These are phyloP conservation scores for Hygrocybe coccinea DNA, from an alignment of 768 basidiomycete species.

Conservation along the genomic window DNA sequence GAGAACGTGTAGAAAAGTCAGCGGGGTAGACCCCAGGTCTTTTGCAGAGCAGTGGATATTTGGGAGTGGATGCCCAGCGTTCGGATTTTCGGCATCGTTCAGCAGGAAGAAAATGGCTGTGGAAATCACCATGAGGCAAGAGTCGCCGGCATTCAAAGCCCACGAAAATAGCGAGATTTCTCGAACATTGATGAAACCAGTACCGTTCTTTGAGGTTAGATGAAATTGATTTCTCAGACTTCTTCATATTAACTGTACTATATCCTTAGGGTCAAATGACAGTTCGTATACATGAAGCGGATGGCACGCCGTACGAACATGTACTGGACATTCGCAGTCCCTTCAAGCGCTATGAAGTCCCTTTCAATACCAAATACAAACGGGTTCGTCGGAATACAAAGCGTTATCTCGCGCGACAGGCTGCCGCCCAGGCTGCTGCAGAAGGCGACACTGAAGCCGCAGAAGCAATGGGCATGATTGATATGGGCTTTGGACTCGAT, in stretches of 20 bases:
- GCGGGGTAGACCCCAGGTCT: constrained; percentile 80
- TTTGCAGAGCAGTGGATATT: constrained; percentile 99
- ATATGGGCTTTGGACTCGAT: constrained; percentile 89
- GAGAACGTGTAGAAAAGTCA: constrained; percentile 87
- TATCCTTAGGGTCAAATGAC: constrained; percentile 87
- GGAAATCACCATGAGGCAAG: constrained; percentile 91
- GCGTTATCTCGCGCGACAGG: constrained; percentile 89
- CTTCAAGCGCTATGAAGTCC: constrained; percentile 94
- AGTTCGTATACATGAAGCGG: constrained; percentile 96
- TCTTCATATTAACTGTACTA: constrained; percentile 1
- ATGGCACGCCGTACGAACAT: constrained; percentile 98
- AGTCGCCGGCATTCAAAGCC: constrained; percentile 70
- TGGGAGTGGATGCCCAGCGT: constrained; percentile 91
- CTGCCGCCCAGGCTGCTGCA: constrained; percentile 87
- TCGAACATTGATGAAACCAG: constrained; percentile 68
- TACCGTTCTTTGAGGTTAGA: constrained; percentile 81
- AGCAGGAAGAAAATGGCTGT: constrained; percentile 98
- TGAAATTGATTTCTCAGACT: neutral
- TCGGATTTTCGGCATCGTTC: constrained; percentile 85
- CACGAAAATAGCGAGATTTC: constrained; percentile 66
- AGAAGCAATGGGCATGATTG: constrained; percentile 89
- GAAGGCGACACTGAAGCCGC: constrained; percentile 90
- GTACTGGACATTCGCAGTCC: constrained; percentile 83
- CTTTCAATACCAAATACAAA: constrained; percentile 98
- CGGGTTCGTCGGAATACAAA: constrained; percentile 94